Conservation (phyloP, 371 early-diverging fungal species). For the Furculomyces boomerangus region DNA sequence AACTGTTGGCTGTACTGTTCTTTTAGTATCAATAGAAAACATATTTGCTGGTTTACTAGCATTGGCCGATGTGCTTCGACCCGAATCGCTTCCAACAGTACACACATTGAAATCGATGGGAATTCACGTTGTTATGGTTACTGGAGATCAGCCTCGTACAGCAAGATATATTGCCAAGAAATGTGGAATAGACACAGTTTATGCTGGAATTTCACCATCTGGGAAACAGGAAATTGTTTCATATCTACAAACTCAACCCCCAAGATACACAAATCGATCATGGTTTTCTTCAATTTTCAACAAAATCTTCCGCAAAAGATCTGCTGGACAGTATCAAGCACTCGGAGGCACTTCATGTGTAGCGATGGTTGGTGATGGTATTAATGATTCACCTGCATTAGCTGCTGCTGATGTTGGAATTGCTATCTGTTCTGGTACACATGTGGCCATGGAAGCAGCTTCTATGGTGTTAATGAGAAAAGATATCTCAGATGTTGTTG, state of each 20-base stretch:
- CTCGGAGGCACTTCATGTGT: conserved; percentile 26
- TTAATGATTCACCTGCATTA: conserved; percentile 94
- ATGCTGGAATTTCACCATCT: conserved; percentile 80
- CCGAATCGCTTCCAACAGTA: conserved; percentile 52
- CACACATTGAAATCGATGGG: conserved; percentile 54
- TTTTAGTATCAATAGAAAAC: conserved; percentile 49
- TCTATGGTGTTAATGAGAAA: conserved; percentile 67
- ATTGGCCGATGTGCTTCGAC: conserved; percentile 68
- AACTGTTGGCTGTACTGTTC: conserved; percentile 54
- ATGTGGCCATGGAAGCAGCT: conserved; percentile 90
- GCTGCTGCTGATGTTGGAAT: conserved; percentile 90
- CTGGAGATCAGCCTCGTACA: conserved; percentile 85
- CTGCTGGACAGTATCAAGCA: neutral
- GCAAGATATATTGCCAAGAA: conserved; percentile 76
- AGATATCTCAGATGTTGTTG: conserved; percentile 66
- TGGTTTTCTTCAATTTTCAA: neutral
- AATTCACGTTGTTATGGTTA: conserved; percentile 83
- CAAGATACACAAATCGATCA: neutral
- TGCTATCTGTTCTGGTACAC: conserved; percentile 80
- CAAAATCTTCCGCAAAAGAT: neutral
- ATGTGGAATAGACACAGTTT: conserved; percentile 69
- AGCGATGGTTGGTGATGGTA: conserved; percentile 98
- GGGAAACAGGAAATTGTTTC: conserved; percentile 70
- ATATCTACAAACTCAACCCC: conserved; percentile 22
- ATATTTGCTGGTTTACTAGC: conserved; percentile 55